Conservation (phyloP, 208 protist genomes). For the Acanthamoeba comandoni region DNA sequence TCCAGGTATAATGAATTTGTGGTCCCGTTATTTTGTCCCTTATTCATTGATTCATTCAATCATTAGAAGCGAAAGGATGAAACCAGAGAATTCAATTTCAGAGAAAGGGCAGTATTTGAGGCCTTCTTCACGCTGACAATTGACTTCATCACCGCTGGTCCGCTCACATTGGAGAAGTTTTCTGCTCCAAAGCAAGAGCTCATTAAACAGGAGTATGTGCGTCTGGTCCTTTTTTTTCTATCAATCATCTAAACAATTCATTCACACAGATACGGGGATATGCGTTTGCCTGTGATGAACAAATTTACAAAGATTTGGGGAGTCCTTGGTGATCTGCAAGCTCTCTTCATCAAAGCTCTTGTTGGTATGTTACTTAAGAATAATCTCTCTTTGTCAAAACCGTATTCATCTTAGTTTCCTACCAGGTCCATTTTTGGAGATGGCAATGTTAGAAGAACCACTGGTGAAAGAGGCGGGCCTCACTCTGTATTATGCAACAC, state of each 20-base stretch:
- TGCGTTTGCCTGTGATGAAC: slow-evolving; percentile 67
- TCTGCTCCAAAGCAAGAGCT: slow-evolving; percentile 60
- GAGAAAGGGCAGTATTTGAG: slow-evolving; percentile 50
- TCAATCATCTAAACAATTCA: neutral
- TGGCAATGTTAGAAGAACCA: slow-evolving; percentile 69
- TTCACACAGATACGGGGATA: slow-evolving; percentile 56
- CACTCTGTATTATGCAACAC: slow-evolving; percentile 62
- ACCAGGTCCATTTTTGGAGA: slow-evolving; percentile 53
- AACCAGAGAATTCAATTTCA: no score
- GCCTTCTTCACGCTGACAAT: slow-evolving; percentile 67
- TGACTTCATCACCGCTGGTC: slow-evolving; percentile 70
- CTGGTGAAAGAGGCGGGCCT: slow-evolving; percentile 66
- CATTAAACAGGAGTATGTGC: slow-evolving; percentile 38
- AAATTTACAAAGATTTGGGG: slow-evolving; percentile 73
- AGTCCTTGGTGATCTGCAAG: slow-evolving; percentile 41
- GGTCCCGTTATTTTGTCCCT: no score
- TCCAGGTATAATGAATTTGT: no score
- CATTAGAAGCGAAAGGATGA: neutral
- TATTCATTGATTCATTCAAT: neutral
- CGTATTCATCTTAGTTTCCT: neutral
- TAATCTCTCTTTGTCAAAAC: neutral
- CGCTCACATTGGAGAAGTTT: slow-evolving; percentile 72
- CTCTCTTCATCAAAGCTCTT: slow-evolving; percentile 65
- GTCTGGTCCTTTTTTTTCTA: neutral
- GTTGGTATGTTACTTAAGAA: neutral